Conservation (phyloP, 2,329 filamentous ascomycete species). For the Fusarium lateritium region DNA sequence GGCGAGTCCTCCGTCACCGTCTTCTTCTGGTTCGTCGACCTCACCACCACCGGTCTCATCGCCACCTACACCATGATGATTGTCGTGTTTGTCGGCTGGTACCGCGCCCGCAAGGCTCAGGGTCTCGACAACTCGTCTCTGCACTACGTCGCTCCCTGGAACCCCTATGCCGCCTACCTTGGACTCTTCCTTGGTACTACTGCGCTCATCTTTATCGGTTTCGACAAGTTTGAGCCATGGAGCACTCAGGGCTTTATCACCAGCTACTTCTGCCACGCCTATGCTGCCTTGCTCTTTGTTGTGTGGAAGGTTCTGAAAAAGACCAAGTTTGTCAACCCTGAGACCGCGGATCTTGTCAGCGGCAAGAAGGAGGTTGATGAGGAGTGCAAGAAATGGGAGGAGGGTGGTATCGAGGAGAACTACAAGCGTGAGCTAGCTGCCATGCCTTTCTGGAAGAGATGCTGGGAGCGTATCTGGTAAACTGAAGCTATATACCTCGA, state of each 20-base stretch:
- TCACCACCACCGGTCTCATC: conserved; percentile 69
- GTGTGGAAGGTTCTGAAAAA: conserved; percentile 54
- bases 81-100: conserved; percentile 60
- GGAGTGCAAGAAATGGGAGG: conserved; percentile 61
- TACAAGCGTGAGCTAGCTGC: conserved; percentile 54
- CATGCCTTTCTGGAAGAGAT: conserved; percentile 55
- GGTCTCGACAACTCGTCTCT: conserved; percentile 61
- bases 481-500: background rate
- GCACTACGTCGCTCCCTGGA: conserved; percentile 65
- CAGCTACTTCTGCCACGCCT: conserved; percentile 67
- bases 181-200: conserved; percentile 62
- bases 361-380: conserved; percentile 77
- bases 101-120: conserved; percentile 66
- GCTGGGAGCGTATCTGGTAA: conserved; percentile 60
- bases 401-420: conserved; percentile 63
- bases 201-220: conserved; percentile 70
- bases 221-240: conserved; percentile 68
- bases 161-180: conserved; percentile 67
- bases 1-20: conserved; percentile 62
- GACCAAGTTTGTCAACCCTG: conserved; percentile 61
- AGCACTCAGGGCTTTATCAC: conserved; percentile 65
- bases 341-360: conserved; percentile 54
- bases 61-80: conserved; percentile 68
- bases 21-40: conserved; percentile 68
- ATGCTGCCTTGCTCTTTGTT: conserved; percentile 70